Conservation (phyloP, 768 basidiomycete species). For the Rhizopogon salebrosus region DNA sequence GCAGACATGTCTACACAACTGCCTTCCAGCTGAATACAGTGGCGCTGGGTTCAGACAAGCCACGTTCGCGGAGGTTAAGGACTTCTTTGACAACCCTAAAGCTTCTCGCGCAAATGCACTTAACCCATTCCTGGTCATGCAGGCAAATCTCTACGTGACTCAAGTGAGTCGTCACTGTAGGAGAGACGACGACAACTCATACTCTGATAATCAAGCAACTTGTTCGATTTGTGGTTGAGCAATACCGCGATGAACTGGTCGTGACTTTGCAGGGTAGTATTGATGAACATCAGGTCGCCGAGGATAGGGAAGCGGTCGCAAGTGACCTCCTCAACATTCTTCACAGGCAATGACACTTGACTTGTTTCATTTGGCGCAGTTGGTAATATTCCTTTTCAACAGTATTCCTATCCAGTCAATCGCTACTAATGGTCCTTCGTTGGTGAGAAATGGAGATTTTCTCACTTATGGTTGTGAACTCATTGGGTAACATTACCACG, state of each 20-base stretch:
- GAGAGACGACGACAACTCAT: not conserved
- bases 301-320: constrained; percentile 79
- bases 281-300: constrained; percentile 59
- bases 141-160: constrained; percentile 88
- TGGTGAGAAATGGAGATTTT: constrained; percentile 35
- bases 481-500: not conserved
- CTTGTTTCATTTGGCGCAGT: not conserved
- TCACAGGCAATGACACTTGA: constrained; percentile 49
- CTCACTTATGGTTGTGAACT: constrained; percentile 4
- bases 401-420: constrained; percentile 93
- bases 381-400: constrained; percentile 6
- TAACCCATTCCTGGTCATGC: constrained; percentile 89
- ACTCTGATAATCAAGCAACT: constrained; percentile 59
- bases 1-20: constrained; percentile 41
- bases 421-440: constrained; percentile 79
- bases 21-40: constrained; percentile 54
- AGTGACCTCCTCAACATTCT: constrained; percentile 83
- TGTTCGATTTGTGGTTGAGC: constrained; percentile 87
- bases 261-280: constrained; percentile 59
- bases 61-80: constrained; percentile 83
- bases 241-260: constrained; percentile 84
- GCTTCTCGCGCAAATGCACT: constrained; percentile 80
- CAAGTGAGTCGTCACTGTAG: constrained; percentile 48
- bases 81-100: constrained; percentile 89
- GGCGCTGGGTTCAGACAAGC: constrained; percentile 74